These are phyloP conservation scores for Wickerhamomyces silvicola DNA, from an alignment of 805 yeast species.

Conservation along the genomic window DNA sequence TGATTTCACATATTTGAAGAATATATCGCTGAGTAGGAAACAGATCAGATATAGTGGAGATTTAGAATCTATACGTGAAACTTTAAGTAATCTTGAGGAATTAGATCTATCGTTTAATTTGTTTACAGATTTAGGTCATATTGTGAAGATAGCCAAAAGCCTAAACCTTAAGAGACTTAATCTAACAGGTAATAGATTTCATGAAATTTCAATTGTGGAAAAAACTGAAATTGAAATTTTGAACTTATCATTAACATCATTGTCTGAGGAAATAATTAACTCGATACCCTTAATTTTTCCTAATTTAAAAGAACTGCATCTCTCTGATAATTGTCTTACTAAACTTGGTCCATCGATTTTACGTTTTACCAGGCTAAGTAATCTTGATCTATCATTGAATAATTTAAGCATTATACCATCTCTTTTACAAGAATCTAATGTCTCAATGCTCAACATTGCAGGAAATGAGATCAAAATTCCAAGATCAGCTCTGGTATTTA, in stretches of 20 bases:
- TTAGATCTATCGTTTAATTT: conserved; percentile 62
- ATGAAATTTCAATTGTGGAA: background rate
- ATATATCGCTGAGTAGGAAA: conserved; percentile 44
- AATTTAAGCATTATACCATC: conserved; percentile 26
- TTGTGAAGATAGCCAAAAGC: conserved; percentile 30
- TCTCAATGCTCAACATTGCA: conserved; percentile 27
- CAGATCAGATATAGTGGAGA: conserved; percentile 24
- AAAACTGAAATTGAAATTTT: conserved; percentile 9
- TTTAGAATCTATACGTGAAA: background rate
- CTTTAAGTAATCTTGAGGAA: conserved; percentile 29
- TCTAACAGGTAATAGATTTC: conserved; percentile 49
- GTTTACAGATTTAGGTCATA: conserved; percentile 32
- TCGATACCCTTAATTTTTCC: conserved; percentile 28
- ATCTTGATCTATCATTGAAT: conserved; percentile 40
- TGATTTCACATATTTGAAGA: conserved; percentile 37
- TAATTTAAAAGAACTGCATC: conserved; percentile 22
- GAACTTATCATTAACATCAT: conserved; percentile 19
- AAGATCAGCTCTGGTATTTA: background rate
- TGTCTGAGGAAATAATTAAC: conserved; percentile 4
- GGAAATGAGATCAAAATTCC: conserved; percentile 26
- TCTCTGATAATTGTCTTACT: conserved; percentile 23
- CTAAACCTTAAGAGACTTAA: conserved; percentile 36
- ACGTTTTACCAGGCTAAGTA: conserved; percentile 1
- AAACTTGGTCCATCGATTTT: conserved; percentile 5
- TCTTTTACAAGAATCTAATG: conserved; percentile 8